These are phyloP conservation scores for Aspergillus ibericus DNA, from an alignment of 2,329 filamentous ascomycete species.

Conservation along the genomic window DNA sequence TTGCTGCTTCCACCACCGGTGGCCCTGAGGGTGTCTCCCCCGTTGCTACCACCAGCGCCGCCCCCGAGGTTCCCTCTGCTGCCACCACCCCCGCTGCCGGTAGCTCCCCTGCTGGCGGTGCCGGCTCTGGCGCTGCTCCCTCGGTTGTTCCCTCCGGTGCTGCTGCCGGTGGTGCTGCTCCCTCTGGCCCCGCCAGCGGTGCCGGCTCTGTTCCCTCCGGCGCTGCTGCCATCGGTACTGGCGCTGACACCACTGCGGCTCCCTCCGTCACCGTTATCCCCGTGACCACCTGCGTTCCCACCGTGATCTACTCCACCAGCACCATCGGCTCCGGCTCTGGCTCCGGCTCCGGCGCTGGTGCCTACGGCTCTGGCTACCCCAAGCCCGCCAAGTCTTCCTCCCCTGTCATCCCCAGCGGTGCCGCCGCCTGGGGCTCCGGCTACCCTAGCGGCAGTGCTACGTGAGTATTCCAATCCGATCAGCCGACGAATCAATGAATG, in stretches of 20 bases:
- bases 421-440: conserved; percentile 14
- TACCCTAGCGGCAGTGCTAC: conserved; percentile 16
- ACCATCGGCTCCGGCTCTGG: conserved; percentile 18
- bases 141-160: no score
- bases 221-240: conserved; percentile 14
- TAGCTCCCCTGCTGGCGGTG: conserved; percentile 6
- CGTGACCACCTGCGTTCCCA: conserved; percentile 35
- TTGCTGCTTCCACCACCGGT: conserved; percentile 16
- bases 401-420: conserved; percentile 22
- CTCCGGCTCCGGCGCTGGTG: conserved; percentile 9
- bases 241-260: conserved; percentile 14
- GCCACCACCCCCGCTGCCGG: conserved; percentile 1
- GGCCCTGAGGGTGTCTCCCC: conserved; percentile 3
- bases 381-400: conserved; percentile 12
- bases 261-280: conserved; percentile 28
- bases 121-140: neutral
- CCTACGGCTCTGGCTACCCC: conserved; percentile 15
- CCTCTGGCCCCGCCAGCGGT: neutral
- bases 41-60: conserved; percentile 8
- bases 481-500: neutral
- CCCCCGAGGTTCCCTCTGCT: neutral
- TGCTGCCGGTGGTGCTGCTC: neutral
- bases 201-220: conserved; percentile 9
- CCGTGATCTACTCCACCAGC: conserved; percentile 33
- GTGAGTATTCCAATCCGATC: conserved; percentile 12